These are phyloP conservation scores for Sporopachydermia lactativora DNA, from an alignment of 805 yeast species.

Conservation along the genomic window DNA sequence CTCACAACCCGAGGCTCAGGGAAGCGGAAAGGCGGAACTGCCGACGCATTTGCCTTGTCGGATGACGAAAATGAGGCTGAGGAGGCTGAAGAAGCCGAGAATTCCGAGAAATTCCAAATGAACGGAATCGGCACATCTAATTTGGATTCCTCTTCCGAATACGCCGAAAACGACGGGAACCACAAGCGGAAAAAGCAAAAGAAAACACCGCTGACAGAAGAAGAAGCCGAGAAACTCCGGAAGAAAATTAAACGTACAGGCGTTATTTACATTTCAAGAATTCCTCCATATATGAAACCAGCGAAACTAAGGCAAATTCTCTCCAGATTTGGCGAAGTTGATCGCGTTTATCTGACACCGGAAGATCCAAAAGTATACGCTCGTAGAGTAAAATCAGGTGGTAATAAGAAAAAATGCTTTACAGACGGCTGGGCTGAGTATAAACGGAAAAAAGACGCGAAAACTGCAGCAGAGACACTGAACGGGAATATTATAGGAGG, in stretches of 20 bases:
- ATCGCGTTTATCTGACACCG: conserved; percentile 73
- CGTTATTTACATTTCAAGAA: conserved; percentile 78
- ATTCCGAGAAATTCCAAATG: background rate
- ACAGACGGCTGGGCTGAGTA: conserved; percentile 98
- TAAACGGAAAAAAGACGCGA: conserved; percentile 70
- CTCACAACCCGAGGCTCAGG: too few species aligned
- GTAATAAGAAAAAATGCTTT: conserved; percentile 76
- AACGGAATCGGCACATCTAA: too few species aligned
- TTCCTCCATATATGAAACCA: conserved; percentile 98
- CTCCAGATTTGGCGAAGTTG: conserved; percentile 74
- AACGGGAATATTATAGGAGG: conserved; percentile 90
- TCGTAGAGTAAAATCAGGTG: conserved; percentile 70
- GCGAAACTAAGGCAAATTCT: conserved; percentile 73
- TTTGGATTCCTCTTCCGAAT: background rate
- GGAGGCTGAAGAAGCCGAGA: background rate
- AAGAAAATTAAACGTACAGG: conserved; percentile 61
- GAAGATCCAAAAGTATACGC: conserved; percentile 57
- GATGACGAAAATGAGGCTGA: background rate
- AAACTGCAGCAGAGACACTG: conserved; percentile 69
- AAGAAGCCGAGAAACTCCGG: conserved; percentile 21
- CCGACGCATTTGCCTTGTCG: too few species aligned
- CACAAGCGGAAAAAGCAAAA: background rate
- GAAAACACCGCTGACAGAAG: conserved; percentile 15
- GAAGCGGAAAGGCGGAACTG: too few species aligned
- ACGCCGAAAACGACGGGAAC: background rate